phyloP scores from a whole-genome alignment of 345 rosid genomes.

The Syzygium aqueum region DNA sequence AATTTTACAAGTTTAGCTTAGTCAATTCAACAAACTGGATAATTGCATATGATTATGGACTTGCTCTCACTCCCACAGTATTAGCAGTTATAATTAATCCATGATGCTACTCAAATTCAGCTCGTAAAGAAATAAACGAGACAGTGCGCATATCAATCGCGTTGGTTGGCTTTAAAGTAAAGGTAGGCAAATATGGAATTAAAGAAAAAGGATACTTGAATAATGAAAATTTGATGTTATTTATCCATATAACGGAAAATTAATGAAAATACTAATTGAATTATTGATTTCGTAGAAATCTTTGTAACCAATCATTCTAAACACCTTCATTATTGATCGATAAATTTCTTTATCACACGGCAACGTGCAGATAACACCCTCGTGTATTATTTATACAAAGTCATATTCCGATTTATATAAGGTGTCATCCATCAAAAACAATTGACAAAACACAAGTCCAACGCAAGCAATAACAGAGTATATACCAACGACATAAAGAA shows the following conservation, averaged over 20 bases:
- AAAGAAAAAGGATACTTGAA: not conserved
- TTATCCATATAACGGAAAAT: not conserved
- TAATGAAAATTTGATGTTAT: not conserved
- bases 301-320: too few relatives aligned
- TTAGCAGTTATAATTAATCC: not conserved
- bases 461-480: too few relatives aligned
- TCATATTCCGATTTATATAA: too few relatives aligned
- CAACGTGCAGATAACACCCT: not conserved
- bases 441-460: too few relatives aligned
- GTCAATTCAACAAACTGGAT: not conserved
- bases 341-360: not conserved
- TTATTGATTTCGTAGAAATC: too few relatives aligned
- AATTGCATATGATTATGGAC: not conserved
- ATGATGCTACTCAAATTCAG: not conserved
- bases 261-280: too few relatives aligned
- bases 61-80: not conserved
- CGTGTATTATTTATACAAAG: too few relatives aligned
- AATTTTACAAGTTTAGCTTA: not conserved
- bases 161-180: not conserved
- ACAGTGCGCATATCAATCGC: not conserved
- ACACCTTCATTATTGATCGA: too few relatives aligned
- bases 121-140: not conserved
- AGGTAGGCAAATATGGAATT: not conserved
- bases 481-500: too few relatives aligned
- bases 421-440: too few relatives aligned